Evolutionary conservation across 2,329 filamentous ascomycete species (phyloP).

Genomic region (Venturia carpophila): DNA sequence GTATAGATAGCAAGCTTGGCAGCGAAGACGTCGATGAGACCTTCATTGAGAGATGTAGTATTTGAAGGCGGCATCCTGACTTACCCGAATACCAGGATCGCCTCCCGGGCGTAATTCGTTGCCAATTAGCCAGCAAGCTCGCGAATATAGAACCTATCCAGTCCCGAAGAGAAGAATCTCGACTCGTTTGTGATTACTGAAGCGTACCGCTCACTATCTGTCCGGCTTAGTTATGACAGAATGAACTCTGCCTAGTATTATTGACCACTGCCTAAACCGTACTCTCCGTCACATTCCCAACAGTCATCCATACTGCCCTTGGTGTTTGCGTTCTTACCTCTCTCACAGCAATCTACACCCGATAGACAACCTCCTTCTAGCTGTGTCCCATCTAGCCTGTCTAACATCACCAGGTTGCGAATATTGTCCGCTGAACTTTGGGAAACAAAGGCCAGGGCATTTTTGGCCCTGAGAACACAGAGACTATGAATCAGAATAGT

Average conservation of each 20-base stretch:
- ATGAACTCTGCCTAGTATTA: not conserved
- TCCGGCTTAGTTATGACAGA: not conserved
- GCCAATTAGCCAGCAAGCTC: not conserved
- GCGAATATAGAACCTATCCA: not conserved
- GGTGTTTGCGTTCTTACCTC: not conserved
- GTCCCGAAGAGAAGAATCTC: not conserved
- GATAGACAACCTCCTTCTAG: not conserved
- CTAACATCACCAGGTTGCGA: conserved; percentile 7
- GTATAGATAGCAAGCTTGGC: not conserved
- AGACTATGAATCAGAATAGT: not conserved
- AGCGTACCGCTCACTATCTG: not conserved
- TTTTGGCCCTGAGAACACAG: not conserved
- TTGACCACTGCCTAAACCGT: not conserved
- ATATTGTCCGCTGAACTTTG: not conserved
- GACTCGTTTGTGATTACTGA: not conserved
- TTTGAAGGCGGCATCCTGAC: not conserved
- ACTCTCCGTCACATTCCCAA: not conserved
- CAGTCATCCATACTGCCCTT: not conserved
- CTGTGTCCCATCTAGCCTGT: not conserved
- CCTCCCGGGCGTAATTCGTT: not conserved
- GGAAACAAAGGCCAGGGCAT: conserved; percentile 7
- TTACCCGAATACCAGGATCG: not conserved
- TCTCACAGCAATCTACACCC: not conserved
- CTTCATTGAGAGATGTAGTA: not conserved
- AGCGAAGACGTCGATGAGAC: not conserved